phyloP scores from a whole-genome alignment of 2,329 filamentous ascomycete genomes.

The Aureobasidium zeae region DNA sequence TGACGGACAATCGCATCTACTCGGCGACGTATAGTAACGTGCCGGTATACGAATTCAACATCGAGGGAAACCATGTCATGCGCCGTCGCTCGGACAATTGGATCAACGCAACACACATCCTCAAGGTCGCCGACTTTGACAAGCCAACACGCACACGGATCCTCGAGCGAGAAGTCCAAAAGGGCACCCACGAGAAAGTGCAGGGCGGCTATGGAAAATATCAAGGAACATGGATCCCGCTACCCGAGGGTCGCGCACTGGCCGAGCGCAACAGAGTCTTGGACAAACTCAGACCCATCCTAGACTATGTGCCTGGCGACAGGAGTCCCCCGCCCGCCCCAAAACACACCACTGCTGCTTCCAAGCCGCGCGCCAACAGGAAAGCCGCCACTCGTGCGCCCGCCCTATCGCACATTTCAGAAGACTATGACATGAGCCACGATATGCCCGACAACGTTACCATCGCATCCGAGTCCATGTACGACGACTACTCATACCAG shows the following conservation, averaged over 20 bases:
- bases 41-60: slow-evolving; percentile 88
- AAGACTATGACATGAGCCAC: slow-evolving; percentile 59
- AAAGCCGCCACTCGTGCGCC: slow-evolving; percentile 13
- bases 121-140: slow-evolving; percentile 94
- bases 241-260: slow-evolving; percentile 68
- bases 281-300: slow-evolving; percentile 74
- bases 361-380: slow-evolving; percentile 57
- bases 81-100: slow-evolving; percentile 85
- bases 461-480: slow-evolving; percentile 69
- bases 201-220: slow-evolving; percentile 99
- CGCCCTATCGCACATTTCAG: slow-evolving; percentile 35
- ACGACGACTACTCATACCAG: slow-evolving; percentile 66
- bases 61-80: slow-evolving; percentile 90
- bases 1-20: slow-evolving; percentile 39
- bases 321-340: slow-evolving; percentile 87
- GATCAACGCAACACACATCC: slow-evolving; percentile 99
- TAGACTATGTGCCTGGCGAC: slow-evolving; percentile 78
- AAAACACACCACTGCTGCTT: slow-evolving; percentile 66
- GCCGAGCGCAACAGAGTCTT: slow-evolving; percentile 81
- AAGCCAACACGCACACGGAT: slow-evolving; percentile 93
- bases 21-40: slow-evolving; percentile 58
- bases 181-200: slow-evolving; percentile 93
- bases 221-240: slow-evolving; percentile 94
- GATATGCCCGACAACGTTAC: slow-evolving; percentile 78
- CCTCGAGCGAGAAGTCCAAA: slow-evolving; percentile 91